Base-by-base conservation (phyloP, 768 basidiomycete genomes). In the Auriscalpium microsporum region DNA sequence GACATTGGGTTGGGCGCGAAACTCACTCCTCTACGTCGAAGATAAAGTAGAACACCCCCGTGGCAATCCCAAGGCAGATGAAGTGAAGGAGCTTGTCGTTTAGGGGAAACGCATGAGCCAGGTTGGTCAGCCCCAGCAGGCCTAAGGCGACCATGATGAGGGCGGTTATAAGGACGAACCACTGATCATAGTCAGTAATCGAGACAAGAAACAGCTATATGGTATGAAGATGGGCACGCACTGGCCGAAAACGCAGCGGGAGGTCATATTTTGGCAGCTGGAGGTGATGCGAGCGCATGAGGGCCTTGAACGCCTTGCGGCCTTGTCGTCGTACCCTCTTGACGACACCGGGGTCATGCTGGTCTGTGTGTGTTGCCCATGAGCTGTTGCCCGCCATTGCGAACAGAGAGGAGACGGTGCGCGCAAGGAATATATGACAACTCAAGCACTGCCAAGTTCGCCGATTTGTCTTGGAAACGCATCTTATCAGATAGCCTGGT, bases 21-120 rank as follows among this genome's bases (percentile, higher is more conserved):
- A 72, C 87, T 67, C 62, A 93, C 90, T 93, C 90, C 56, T 93
- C 90, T 9, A 90, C 83, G 63, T 93, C 90, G 36, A 90, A 78
- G 48, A 92, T 88, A 64, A 91, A 92, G 69, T 90, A 93, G 68
- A 92, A 92, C 7, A 91, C 80, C 3, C 71, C 83, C 0, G 89
- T 93, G 1, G 89, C 87, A 23, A 87, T 58, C 53, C 75, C 74
- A 56, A 93, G 86, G 67, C 87, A 90, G 10, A 87, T 61, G 64
- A 93, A 89, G 64, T 87, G 90, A 28, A 90, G 70, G 14, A 91
- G 65, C 69, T 90, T 90, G 78, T 86, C 85, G 64, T 89, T 88
- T 16, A 91, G 64, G 1, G 87, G 87, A 21, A 90, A 65, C 10
- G 79, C 69, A 57, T 75, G 74, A 16, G 82, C 73, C 61, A 86